phyloP scores from a whole-genome alignment of 108 stramenopile species.

The Halocafeteria seosinensis region DNA sequence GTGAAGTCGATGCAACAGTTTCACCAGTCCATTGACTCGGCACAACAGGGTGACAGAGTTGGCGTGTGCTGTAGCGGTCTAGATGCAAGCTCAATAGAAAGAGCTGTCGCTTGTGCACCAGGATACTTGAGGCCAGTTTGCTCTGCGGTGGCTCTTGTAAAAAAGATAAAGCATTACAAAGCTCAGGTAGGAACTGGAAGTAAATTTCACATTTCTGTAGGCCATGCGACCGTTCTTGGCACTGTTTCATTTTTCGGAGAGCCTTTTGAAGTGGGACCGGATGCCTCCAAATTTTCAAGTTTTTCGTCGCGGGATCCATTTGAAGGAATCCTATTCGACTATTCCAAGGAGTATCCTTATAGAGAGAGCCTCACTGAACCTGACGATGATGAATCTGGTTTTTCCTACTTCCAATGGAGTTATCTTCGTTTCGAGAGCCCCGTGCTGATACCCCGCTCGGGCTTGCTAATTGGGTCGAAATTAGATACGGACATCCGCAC shows the following conservation, averaged over 20 bases:
- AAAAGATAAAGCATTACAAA: conserved; percentile 62
- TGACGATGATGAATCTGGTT: conserved; percentile 2
- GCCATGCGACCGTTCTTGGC: conserved; percentile 86
- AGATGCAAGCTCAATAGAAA: conserved; percentile 70
- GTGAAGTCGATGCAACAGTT: conserved; percentile 95
- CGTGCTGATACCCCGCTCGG: conserved; percentile 61
- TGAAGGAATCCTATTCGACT: too few species aligned
- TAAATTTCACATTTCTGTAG: conserved; percentile 77
- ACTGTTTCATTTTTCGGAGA: conserved; percentile 90
- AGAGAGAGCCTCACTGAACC: conserved; percentile 41
- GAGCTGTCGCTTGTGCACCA: conserved; percentile 60
- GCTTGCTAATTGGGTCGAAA: conserved; percentile 70
- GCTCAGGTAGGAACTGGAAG: conserved; percentile 36
- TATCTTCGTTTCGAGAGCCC: conserved; percentile 67
- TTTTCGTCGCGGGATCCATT: too few species aligned
- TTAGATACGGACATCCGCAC: conserved; percentile 50
- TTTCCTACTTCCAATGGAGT: conserved; percentile 60
- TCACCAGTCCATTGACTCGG: conserved; percentile 43
- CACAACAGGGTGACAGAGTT: conserved; percentile 72
- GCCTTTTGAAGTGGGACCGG: conserved; percentile 28
- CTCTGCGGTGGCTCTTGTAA: conserved; percentile 64
- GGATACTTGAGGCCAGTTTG: conserved; percentile 53
- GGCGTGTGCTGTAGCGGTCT: conserved; percentile 79
- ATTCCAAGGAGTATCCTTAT: conserved; percentile 42
- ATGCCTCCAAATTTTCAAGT: too few species aligned